These are phyloP conservation scores for Penicillium sp. DNA, from an alignment of 2,329 filamentous ascomycete genomes.

Conservation along the genomic window DNA sequence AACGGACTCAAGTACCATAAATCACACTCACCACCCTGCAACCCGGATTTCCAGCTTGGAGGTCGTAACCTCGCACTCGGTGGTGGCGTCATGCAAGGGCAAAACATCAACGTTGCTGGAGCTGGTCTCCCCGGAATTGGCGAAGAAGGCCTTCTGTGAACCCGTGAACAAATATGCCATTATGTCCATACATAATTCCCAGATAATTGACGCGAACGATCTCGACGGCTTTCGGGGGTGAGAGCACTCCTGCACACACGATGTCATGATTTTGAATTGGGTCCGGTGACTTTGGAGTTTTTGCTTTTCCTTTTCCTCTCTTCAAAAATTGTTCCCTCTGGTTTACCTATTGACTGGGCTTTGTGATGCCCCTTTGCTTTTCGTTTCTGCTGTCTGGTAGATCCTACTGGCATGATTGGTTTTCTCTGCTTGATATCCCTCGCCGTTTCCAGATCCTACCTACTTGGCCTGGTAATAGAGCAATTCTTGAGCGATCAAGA, in stretches of 20 bases:
- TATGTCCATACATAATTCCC: conserved; percentile 24
- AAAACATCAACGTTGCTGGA: conserved; percentile 48
- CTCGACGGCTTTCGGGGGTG: conserved; percentile 24
- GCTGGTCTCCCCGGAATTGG: conserved; percentile 48
- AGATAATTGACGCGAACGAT: conserved; percentile 30
- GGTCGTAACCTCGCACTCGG: conserved; percentile 39
- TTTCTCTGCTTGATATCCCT: conserved; percentile 23
- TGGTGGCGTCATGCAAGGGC: conserved; percentile 46
- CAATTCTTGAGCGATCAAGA: conserved; percentile 16
- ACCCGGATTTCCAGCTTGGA: conserved; percentile 69
- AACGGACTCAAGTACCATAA: conserved; percentile 97
- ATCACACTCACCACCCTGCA: conserved; percentile 82
- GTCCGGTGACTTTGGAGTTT: conserved; percentile 24
- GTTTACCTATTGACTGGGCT: background rate
- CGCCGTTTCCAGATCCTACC: conserved; percentile 12
- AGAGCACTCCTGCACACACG: conserved; percentile 19
- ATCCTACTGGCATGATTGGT: conserved; percentile 1
- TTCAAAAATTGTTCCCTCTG: conserved; percentile 9
- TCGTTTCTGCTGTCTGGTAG: background rate
- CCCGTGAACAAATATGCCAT: conserved; percentile 11
- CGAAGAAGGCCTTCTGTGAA: conserved; percentile 42
- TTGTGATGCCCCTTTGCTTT: background rate
- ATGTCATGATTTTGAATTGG: conserved; percentile 25
- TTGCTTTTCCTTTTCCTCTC: conserved; percentile 12
- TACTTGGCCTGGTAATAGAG: conserved; percentile 19